Evolutionary conservation across 148 eudicot genomes (phyloP).

Genomic region (Arbutus unedo): DNA sequence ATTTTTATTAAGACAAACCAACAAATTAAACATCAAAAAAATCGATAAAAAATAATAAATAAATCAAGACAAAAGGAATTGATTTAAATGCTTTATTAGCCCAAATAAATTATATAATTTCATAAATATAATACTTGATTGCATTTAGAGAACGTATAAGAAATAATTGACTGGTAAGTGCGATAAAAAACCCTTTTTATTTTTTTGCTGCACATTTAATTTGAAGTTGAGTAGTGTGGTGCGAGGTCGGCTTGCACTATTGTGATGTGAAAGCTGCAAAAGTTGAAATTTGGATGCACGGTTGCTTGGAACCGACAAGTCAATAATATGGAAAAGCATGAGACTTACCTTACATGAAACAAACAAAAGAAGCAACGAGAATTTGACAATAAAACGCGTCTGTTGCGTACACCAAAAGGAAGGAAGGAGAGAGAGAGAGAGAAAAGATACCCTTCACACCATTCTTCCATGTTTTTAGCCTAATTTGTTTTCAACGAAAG

Average conservation of each 20-base stretch:
- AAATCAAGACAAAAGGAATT: too few species aligned
- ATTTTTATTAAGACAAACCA: too few species aligned
- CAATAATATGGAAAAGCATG: conserved; percentile 10
- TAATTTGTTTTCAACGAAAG: neutral
- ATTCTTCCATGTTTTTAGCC: neutral
- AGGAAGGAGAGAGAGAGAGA: too few species aligned
- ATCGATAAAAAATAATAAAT: too few species aligned
- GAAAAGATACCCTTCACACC: conserved; percentile 14
- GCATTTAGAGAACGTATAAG: too few species aligned
- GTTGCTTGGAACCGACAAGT: neutral
- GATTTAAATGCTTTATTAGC: too few species aligned
- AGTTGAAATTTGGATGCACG: conserved; percentile 19
- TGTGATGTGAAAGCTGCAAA: neutral
- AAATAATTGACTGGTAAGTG: too few species aligned
- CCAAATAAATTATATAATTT: too few species aligned
- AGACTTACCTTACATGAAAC: neutral
- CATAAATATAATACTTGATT: too few species aligned
- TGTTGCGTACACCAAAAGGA: conserved; percentile 4
- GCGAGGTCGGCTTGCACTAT: neutral
- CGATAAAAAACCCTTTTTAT: too few species aligned
- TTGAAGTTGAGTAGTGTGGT: neutral
- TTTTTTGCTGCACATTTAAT: too few species aligned
- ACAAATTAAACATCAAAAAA: too few species aligned
- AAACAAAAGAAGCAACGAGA: neutral
- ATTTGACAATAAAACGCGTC: neutral